phyloP scores from a whole-genome alignment of 1,284 basidiomycete genomes.

The Malassezia pachydermatis region DNA sequence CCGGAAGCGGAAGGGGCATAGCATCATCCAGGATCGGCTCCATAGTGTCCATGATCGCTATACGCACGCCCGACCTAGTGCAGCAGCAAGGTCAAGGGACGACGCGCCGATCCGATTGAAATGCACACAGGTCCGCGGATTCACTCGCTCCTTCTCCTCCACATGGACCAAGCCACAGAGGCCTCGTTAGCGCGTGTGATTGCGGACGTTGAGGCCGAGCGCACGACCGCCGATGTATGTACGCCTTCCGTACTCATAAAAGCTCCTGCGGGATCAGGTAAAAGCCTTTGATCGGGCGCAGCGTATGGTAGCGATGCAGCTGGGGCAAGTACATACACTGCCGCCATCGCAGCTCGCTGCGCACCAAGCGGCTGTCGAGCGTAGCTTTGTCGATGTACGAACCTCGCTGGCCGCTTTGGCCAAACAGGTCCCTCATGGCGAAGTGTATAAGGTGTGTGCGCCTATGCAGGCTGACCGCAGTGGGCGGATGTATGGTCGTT shows the following conservation, averaged over 20 bases:
- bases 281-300: conserved; percentile 4
- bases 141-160: background rate
- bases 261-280: conserved; percentile 12
- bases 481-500: conserved; percentile 17
- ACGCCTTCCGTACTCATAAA: background rate
- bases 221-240: conserved; percentile 6
- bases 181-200: conserved; percentile 7
- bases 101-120: background rate
- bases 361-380: background rate
- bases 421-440: background rate
- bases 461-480: conserved; percentile 6
- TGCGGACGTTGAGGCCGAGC: conserved; percentile 10
- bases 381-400: conserved; percentile 4
- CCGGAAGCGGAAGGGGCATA: background rate
- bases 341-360: conserved; percentile 1
- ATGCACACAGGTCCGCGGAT: too few species aligned
- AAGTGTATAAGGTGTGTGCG: conserved; percentile 13
- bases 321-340: conserved; percentile 5
- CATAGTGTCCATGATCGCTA: too few species aligned
- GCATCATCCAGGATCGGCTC: conserved; percentile 1
- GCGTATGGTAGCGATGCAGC: conserved; percentile 11
- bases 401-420: background rate
- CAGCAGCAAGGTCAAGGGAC: background rate
- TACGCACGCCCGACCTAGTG: background rate
- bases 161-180: conserved; percentile 5